phyloP scores from a whole-genome alignment of 1,284 basidiomycete species.

The Mycosarcoma maydis region DNA sequence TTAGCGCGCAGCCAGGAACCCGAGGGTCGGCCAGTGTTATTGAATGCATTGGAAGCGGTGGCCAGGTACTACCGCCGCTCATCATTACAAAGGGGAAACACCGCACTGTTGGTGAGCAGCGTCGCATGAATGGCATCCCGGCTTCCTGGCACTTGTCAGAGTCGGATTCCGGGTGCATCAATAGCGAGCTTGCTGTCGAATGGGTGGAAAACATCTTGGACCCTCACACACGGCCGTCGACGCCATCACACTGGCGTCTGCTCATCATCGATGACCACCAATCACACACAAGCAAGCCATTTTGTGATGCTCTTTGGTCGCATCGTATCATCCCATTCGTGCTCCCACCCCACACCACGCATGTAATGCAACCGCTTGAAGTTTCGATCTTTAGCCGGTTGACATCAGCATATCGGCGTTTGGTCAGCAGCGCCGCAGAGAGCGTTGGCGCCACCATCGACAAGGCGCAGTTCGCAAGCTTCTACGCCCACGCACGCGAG shows the following conservation, averaged over 20 bases:
- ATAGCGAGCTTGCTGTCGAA: no score
- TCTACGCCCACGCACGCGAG: constrained; percentile 11
- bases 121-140: no score
- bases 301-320: constrained; percentile 1
- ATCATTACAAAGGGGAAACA: neutral
- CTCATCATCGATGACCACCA: constrained; percentile 17
- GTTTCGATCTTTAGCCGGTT: constrained; percentile 8
- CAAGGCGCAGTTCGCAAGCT: constrained; percentile 4
- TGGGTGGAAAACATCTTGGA: no score
- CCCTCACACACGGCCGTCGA: no score
- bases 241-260: no score
- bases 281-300: constrained; percentile 4
- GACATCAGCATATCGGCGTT: no score
- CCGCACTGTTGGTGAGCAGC: constrained; percentile 8
- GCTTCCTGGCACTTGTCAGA: no score
- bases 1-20: constrained; percentile 6
- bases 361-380: constrained; percentile 19
- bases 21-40: constrained; percentile 10
- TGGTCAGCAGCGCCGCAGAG: no score
- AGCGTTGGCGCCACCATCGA: no score
- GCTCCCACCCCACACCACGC: constrained; percentile 8
- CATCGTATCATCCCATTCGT: constrained; percentile 4
- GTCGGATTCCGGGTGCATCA: no score
- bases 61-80: neutral
- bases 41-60: constrained; percentile 14